A percentile compares a stretch with the other conserved stretches of the same genome.
These are phyloP conservation scores for Leptographium procerum DNA, from an alignment of 2,329 filamentous ascomycete genomes.

Conservation along the genomic window DNA sequence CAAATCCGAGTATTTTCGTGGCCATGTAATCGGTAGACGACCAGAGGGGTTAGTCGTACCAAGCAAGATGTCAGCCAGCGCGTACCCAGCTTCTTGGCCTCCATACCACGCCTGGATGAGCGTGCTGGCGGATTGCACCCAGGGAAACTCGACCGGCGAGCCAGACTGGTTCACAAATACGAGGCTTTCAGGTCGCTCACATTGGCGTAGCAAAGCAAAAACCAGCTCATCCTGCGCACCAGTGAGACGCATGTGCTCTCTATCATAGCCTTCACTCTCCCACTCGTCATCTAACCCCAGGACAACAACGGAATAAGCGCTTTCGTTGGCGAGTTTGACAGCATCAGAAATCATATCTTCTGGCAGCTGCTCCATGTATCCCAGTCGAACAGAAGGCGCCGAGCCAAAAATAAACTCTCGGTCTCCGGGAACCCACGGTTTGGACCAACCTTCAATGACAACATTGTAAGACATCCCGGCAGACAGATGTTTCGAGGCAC, in stretches of 20 bases:
- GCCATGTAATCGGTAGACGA: constrained; percentile 56
- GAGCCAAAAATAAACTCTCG: neutral
- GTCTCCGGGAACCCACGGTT: neutral
- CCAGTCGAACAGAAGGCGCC: neutral
- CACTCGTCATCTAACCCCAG: constrained; percentile 40
- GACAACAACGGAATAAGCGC: constrained; percentile 49
- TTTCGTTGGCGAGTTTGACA: constrained; percentile 29
- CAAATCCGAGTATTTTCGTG: constrained; percentile 49
- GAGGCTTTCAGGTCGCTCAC: constrained; percentile 38
- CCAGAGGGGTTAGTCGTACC: constrained; percentile 62
- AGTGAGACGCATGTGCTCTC: constrained; percentile 8
- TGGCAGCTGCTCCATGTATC: neutral
- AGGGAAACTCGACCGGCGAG: constrained; percentile 62
- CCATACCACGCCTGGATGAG: constrained; percentile 74
- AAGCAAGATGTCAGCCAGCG: constrained; percentile 66
- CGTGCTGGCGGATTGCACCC: constrained; percentile 43
- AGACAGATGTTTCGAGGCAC: neutral
- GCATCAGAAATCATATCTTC: constrained; percentile 3
- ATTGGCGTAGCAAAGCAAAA: neutral
- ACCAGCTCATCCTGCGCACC: constrained; percentile 20
- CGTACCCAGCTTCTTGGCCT: constrained; percentile 75
- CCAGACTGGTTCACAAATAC: constrained; percentile 58
- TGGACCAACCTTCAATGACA: neutral
- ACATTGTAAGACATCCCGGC: neutral
- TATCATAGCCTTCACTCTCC: constrained; percentile 12